These are phyloP conservation scores for Hanseniaspora uvarum DNA, from an alignment of 1,139 yeast species.

Conservation along the genomic window DNA sequence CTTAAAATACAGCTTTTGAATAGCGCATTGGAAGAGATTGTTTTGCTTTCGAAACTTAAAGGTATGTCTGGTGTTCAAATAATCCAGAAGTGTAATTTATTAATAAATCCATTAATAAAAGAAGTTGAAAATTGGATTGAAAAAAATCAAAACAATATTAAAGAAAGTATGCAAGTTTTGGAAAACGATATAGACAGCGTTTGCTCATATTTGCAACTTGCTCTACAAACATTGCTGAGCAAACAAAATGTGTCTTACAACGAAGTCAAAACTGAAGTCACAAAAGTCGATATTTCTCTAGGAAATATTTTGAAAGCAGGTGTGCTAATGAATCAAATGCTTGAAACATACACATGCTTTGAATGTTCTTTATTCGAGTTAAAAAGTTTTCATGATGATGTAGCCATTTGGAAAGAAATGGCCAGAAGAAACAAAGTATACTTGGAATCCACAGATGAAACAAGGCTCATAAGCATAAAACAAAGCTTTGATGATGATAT, in stretches of 20 bases:
- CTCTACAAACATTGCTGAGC: neutral
- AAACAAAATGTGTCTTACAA: neutral
- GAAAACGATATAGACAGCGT: constrained; percentile 14
- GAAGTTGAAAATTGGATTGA: constrained; percentile 8
- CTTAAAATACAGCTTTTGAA: constrained; percentile 55
- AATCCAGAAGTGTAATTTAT: constrained; percentile 4
- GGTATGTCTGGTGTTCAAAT: neutral
- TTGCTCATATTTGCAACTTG: constrained; percentile 8
- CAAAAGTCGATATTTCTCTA: neutral
- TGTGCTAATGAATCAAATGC: neutral
- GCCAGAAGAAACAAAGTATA: constrained; percentile 2
- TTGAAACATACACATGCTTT: neutral
- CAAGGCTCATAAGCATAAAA: constrained; percentile 36
- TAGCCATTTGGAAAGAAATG: constrained; percentile 50
- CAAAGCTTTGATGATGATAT: constrained; percentile 67
- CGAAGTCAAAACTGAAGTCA: neutral
- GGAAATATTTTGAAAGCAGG: constrained; percentile 7
- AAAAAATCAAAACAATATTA: neutral
- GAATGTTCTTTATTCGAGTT: constrained; percentile 6
- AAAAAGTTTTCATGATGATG: constrained; percentile 13
- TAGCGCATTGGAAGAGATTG: constrained; percentile 58
- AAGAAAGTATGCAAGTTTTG: neutral
- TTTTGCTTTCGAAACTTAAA: neutral
- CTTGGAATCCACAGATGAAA: constrained; percentile 22
- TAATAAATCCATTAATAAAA: constrained; percentile 5